These are phyloP conservation scores for Globisporangium lucens DNA, from an alignment of 352 stramenopile genomes.

Conservation along the genomic window DNA sequence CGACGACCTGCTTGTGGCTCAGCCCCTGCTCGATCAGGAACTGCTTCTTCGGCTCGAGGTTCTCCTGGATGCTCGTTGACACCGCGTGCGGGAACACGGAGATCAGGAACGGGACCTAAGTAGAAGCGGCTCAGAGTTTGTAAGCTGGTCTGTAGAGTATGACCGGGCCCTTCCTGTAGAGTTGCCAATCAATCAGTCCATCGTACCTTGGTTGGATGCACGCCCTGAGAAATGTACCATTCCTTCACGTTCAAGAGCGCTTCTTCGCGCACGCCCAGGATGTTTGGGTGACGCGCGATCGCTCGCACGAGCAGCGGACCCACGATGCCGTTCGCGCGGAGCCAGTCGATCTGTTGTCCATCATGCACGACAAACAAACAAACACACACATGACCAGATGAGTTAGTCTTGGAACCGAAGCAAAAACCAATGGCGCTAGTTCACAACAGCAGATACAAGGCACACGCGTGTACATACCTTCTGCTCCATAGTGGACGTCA, in stretches of 20 bases:
- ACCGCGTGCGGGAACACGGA: slow-evolving; percentile 40
- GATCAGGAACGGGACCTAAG: slow-evolving; percentile 55
- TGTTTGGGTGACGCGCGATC: slow-evolving; percentile 38
- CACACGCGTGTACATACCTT: slow-evolving; percentile 25
- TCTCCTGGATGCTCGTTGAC: slow-evolving; percentile 30
- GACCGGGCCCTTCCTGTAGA: neutral
- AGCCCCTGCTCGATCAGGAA: slow-evolving; percentile 34
- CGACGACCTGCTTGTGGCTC: slow-evolving; percentile 29
- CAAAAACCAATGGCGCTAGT: neutral
- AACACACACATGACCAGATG: neutral
- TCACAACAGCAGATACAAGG: neutral
- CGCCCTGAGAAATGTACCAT: slow-evolving; percentile 41
- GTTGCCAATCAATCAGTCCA: neutral
- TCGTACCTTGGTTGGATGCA: slow-evolving; percentile 26
- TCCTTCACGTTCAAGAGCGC: slow-evolving; percentile 24
- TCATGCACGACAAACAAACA: neutral
- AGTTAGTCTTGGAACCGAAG: neutral
- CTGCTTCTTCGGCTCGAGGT: slow-evolving; percentile 43
- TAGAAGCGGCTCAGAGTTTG: neutral
- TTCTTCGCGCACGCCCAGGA: slow-evolving; percentile 33
- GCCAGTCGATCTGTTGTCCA: slow-evolving; percentile 26
- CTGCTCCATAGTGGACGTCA: slow-evolving; percentile 28
- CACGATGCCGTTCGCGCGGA: slow-evolving; percentile 30
- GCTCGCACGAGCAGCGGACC: slow-evolving; percentile 26
- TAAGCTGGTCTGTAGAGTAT: neutral